A percentile compares a stretch with the other conserved stretches of the same genome.
Conservation (phyloP, 2,329 filamentous ascomycete genomes). For the Colletotrichum euphorbiae region DNA sequence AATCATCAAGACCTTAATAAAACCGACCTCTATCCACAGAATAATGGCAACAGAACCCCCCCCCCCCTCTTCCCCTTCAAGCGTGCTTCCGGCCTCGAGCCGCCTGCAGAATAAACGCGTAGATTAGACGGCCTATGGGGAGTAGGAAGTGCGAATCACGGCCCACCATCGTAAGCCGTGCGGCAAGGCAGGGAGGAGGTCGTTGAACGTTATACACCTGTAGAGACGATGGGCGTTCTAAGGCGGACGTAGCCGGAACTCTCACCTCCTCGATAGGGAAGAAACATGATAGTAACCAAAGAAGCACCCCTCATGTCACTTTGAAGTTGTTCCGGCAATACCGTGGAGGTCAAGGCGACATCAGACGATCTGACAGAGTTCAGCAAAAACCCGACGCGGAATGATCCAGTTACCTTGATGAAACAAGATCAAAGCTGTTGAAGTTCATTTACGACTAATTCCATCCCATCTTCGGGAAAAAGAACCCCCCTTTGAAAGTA, state of each 20-base stretch:
- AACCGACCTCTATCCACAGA: background rate
- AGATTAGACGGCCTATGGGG: too few relatives aligned
- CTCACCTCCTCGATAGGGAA: background rate
- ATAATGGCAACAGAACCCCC: conserved; percentile 39
- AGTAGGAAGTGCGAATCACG: background rate
- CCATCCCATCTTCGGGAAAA: background rate
- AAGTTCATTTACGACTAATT: background rate
- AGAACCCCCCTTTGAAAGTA: conserved; percentile 17
- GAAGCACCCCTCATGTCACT: background rate
- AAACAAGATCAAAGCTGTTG: conserved; percentile 1
- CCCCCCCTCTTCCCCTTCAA: conserved; percentile 52
- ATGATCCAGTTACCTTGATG: background rate
- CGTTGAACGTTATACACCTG: background rate
- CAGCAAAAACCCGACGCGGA: background rate
- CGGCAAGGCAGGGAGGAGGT: background rate
- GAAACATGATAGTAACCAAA: too few relatives aligned
- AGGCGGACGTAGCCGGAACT: background rate
- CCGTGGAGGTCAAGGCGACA: background rate
- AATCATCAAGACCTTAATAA: background rate
- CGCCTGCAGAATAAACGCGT: conserved; percentile 54
- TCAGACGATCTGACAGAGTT: conserved; percentile 19
- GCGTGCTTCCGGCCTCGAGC: conserved; percentile 52
- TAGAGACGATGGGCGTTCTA: background rate
- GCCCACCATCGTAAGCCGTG: background rate
- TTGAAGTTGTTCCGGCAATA: background rate